Base-by-base conservation (phyloP, 805 yeast genomes). In the Kodamaea sagamina region DNA sequence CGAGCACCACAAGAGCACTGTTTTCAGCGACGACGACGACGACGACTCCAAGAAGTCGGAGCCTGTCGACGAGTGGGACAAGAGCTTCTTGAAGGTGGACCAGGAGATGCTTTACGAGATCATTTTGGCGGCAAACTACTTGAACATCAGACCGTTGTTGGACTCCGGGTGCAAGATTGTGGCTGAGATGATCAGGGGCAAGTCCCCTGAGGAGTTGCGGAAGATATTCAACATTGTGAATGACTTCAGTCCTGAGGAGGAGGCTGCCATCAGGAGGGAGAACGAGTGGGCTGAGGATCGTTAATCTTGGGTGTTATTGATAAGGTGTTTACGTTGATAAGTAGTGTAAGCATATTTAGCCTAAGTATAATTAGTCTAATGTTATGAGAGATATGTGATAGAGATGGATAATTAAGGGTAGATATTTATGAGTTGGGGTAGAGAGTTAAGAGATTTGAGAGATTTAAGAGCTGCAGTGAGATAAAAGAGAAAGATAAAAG, bases 51-150 rank as follows among this genome's bases (percentile, higher is more conserved):
- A 86, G 62, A 87, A 86, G 60, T 77, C 92, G n/a, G 89, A 89
- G 2, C 97, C 96, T 3, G 89, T 92, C 40, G 92, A 86, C 48
- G 89, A 89, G 36, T 92, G 98, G 98, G 98, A 92, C 67, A 86
- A 87, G 63, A 88, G 86, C 63, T 92, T 90, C 63, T 77, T 92
- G 55, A 86, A 87, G 59, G 97, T 92, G 28, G 98, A 92, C 66
- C 98, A 85, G 59, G 92, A 85, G 54, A 85, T 85, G 90, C 72
- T 85, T 45, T 85, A 85, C 52, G 93, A 84, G 57, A 85, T 85
- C 57, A 83, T 85, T 45, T 67, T 82, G 44, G 92, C 92, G n/a
- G 88, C 92, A 13, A 85, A 85, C 62, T 85, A 84, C 59, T 67
- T 85, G 57, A 84, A 85, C 59, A 84, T 85, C 55, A 78, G 82